Evolutionary conservation across 2,329 filamentous ascomycete genomes (phyloP), one percentile per base, ranked within the genome.

Genomic region (Harringtonia aguacate): DNA sequence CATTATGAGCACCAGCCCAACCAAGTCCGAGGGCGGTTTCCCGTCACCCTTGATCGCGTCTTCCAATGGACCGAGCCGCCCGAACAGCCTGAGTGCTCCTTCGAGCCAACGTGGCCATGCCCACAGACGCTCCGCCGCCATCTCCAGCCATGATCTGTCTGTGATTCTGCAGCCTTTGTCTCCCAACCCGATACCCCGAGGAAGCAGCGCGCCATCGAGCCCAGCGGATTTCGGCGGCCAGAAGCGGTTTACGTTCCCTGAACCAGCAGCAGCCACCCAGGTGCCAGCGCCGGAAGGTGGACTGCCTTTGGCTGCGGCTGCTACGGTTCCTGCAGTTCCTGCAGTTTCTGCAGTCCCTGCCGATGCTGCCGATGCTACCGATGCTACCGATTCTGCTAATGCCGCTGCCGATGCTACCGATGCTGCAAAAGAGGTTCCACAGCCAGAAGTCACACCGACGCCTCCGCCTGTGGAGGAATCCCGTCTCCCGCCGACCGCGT

Each of bases 81-180:
- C 13, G 38, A 29, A 2, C 38, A 28, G 9, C n/a, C 33, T 2
- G 21, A 48, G 48, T 3, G 47, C 50, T 2, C 39, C 48, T 1
- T 31, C 21, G 6, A 65, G 70, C 43, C 72, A 79, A 48, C 74
- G 85, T 52, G 79, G 83, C 15, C 86, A 94, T 61, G 77, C 76
- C 17, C 89, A 95, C 58, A 78, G 86, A 47, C 79, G 90, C 48
- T 95, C 89, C 29, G 75, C 73, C 48, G 84, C 86, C 5, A 80
- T 95, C 41, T 95, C 88, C 2, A 84, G 80, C 46, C 85, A 90
- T 56, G 89, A 95, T 56, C 64, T 95, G 20, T 78, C 79, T 12
- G 68, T 74, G 33, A 80, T 88, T 29, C 69, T 89, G 51, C 76
- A 77, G 42, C 74, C 79, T 17, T 61, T 66, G 4, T 72, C 70